phyloP scores from a whole-genome alignment of 768 basidiomycete species.

The Antrodiella citrinella region DNA sequence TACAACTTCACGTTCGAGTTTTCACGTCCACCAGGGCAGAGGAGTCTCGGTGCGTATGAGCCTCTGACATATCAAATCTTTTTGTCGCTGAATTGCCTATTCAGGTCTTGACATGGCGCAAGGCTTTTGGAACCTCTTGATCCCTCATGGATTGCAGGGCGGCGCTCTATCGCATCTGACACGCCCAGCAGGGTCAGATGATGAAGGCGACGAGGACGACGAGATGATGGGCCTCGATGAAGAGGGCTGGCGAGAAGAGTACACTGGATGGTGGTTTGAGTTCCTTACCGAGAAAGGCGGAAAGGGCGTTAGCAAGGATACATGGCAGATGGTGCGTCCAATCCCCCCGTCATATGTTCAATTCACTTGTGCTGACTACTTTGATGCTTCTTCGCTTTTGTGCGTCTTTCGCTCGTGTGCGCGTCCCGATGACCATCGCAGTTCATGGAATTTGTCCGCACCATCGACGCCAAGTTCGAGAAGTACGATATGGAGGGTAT shows the following conservation, averaged over 20 bases:
- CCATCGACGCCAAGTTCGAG: conserved; percentile 63
- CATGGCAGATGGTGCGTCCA: conserved; percentile 72
- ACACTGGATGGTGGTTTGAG: conserved; percentile 72
- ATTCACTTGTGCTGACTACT: background rate
- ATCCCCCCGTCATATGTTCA: background rate
- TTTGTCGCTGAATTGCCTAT: background rate
- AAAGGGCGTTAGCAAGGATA: conserved; percentile 82
- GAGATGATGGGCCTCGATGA: conserved; percentile 23
- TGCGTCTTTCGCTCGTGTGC: background rate
- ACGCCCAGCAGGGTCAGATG: conserved; percentile 16
- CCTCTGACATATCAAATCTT: too few species aligned
- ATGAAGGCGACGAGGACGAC: conserved; percentile 37
- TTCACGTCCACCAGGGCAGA: conserved; percentile 65
- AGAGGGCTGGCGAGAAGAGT: conserved; percentile 57
- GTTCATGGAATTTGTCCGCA: conserved; percentile 75
- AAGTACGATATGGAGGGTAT: conserved; percentile 73
- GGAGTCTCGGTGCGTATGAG: conserved; percentile 58
- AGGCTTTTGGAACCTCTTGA: conserved; percentile 71
- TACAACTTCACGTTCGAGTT: conserved; percentile 81
- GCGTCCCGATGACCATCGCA: too few species aligned
- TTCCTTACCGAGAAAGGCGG: conserved; percentile 56
- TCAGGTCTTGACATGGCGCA: conserved; percentile 63
- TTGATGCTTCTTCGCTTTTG: background rate
- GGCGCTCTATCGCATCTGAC: conserved; percentile 48
- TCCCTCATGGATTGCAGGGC: conserved; percentile 62